Conservation (phyloP, 352 stramenopile species). For the Pythium dissotocum region DNA sequence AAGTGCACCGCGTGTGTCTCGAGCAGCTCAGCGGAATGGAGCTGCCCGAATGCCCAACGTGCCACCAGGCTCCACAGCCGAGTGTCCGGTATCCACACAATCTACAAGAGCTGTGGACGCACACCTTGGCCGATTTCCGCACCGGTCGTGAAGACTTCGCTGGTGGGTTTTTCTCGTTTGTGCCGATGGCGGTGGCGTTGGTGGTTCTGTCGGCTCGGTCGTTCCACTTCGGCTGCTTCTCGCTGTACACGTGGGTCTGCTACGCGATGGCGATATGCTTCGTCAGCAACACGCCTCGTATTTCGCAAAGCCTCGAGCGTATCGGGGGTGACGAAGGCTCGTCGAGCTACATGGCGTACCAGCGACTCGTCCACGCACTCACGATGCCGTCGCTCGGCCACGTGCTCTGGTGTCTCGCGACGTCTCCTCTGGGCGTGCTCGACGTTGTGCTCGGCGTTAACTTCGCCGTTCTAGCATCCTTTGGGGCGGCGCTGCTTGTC, state of each 20-base stretch:
- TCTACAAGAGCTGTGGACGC: conserved; percentile 30
- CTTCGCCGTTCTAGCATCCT: conserved; percentile 28
- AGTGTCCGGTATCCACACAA: conserved; percentile 29
- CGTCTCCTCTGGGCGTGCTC: conserved; percentile 16
- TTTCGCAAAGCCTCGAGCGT: conserved; percentile 35
- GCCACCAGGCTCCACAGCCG: conserved; percentile 8
- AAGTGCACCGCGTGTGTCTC: conserved; percentile 40
- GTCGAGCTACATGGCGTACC: conserved; percentile 38
- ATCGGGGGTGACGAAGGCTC: conserved; percentile 36
- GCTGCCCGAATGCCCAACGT: conserved; percentile 18
- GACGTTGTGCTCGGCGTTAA: conserved; percentile 36
- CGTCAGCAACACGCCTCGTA: conserved; percentile 43
- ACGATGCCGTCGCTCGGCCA: conserved; percentile 43
- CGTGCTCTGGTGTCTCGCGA: conserved; percentile 38
- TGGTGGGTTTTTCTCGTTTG: conserved; percentile 44
- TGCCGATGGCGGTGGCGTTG: conserved; percentile 37
- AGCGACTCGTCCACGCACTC: conserved; percentile 46
- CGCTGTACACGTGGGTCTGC: conserved; percentile 41
- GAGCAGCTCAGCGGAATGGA: conserved; percentile 16
- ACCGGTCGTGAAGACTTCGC: conserved; percentile 36
- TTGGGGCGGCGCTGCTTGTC: conserved; percentile 26
- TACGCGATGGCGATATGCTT: conserved; percentile 44
- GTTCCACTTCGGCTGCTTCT: conserved; percentile 36
- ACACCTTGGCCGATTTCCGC: conserved; percentile 40
- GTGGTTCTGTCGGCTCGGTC: conserved; percentile 34